phyloP scores from a whole-genome alignment of 768 basidiomycete genomes.

The Cyclocybe cylindracea region DNA sequence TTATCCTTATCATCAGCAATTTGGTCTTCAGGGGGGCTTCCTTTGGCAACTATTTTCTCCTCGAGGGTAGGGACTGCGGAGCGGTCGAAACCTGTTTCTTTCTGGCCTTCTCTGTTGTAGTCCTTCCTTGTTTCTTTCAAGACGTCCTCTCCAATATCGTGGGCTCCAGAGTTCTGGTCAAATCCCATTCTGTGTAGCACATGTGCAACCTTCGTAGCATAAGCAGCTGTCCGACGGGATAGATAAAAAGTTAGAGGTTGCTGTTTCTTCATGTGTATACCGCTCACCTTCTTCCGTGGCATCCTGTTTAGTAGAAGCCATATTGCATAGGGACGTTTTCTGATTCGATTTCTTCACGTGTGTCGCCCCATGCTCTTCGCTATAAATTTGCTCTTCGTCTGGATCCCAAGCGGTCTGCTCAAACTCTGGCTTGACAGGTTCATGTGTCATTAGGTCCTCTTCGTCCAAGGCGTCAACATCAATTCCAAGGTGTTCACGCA shows the following conservation, averaged over 20 bases:
- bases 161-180: conserved; percentile 37
- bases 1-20: conserved; percentile 5
- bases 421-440: conserved; percentile 49
- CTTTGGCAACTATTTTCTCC: conserved; percentile 61
- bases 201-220: conserved; percentile 31
- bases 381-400: conserved; percentile 61
- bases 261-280: background rate
- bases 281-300: conserved; percentile 52
- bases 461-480: conserved; percentile 89
- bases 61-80: conserved; percentile 69
- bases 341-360: conserved; percentile 39
- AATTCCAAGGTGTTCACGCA: conserved; percentile 95
- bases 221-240: conserved; percentile 7
- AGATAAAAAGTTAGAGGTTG: background rate
- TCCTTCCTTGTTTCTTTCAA: conserved; percentile 54
- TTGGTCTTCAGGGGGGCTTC: conserved; percentile 37
- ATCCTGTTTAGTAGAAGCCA: conserved; percentile 38
- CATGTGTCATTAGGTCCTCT: conserved; percentile 61
- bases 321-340: conserved; percentile 28
- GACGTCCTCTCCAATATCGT: conserved; percentile 40
- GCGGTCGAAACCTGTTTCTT: conserved; percentile 58
- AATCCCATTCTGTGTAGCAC: conserved; percentile 44
- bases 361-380: conserved; percentile 42
- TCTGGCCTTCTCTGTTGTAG: conserved; percentile 49
- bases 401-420: conserved; percentile 74